A percentile compares a stretch with the other conserved stretches of the same genome.
Conservation (phyloP, 371 early-diverging fungal species). For the Chytridium lagenaria region DNA sequence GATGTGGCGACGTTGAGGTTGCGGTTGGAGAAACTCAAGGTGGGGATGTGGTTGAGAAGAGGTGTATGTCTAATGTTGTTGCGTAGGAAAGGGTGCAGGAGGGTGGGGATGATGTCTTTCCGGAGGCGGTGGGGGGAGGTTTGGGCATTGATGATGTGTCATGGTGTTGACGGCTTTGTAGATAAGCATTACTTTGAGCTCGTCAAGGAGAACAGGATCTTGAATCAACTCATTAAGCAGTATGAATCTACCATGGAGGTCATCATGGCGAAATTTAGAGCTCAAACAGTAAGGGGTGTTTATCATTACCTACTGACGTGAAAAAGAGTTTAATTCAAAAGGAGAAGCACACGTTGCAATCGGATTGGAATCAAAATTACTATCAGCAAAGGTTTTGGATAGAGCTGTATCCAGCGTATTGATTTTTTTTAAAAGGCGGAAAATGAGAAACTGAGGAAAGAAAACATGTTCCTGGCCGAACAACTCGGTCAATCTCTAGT, state of each 20-base stretch:
- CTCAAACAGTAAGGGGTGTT: conserved; percentile 39
- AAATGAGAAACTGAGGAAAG: conserved; percentile 34
- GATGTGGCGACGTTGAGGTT: too few relatives aligned
- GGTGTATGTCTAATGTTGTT: too few relatives aligned
- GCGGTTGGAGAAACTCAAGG: too few relatives aligned
- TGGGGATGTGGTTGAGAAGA: too few relatives aligned
- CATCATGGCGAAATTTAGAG: conserved; percentile 56
- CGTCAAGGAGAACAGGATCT: conserved; percentile 47
- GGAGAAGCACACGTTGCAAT: conserved; percentile 41
- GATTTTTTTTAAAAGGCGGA: conserved; percentile 21
- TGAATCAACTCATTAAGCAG: conserved; percentile 52
- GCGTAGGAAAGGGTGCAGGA: not conserved
- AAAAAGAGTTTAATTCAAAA: conserved; percentile 41
- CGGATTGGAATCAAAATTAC: conserved; percentile 33
- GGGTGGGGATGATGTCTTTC: not conserved
- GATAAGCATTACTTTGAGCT: conserved; percentile 42
- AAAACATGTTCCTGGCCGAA: conserved; percentile 40
- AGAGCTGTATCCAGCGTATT: not conserved
- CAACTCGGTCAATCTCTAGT: conserved; percentile 40
- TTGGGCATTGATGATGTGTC: not conserved
- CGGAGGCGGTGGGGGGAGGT: not conserved
- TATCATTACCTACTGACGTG: not conserved
- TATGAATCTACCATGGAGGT: conserved; percentile 57
- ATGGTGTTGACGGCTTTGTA: not conserved
- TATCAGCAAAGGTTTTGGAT: conserved; percentile 46